Base-by-base conservation (phyloP, 768 basidiomycete genomes). In the Pulveroboletus sp. region DNA sequence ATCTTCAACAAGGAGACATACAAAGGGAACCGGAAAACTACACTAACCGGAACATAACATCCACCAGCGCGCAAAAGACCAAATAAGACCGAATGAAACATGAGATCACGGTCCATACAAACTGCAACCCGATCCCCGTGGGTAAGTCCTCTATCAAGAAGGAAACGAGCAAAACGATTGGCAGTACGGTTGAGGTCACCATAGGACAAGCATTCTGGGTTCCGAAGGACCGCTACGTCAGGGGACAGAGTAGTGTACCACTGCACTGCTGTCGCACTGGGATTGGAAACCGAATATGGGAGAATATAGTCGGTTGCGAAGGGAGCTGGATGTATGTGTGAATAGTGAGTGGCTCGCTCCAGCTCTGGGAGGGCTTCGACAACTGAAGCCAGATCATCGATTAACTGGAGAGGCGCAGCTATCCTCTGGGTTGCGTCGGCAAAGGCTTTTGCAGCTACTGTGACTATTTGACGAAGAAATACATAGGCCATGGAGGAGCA, bases 1-100 rank as follows among this genome's bases (percentile, higher is more conserved):
- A 47, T 34, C 39, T 21, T 47, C 14, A 49, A 40, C 17, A 25
- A 20, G 36, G n/a, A 32, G 42, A 40, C 16, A 11, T 11, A 9
- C 12, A 29, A 29, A 29, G 8, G n/a, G 11, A 19, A 32, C 41
- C 19, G 60, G 71, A 72, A 36, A 51, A 6, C 17, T n/a, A 17
- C 16, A 52, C 58, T 38, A 9, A 77, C 77, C 11, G 78, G 75
- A 41, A 79, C 77, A 58, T 79, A 79, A 43, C 77, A 77, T 34
- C 69, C 77, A 35, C 78, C 77, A 20, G 77, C 72, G 31, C 71
- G 73, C 52, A 77, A 63, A 25, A 77, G 67, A 7, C 71, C 77
- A 45, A 75, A 66, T 50, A 77, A 61, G 3, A 69, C 65, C 19
- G 70, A 53, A 45, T 79, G 74, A 51, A 75, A 79, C 39, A 59